A percentile compares a stretch with the other conserved stretches of the same genome.
Evolutionary conservation across 306 rosid species (phyloP).

Genomic region (Dicorynia guianensis): DNA sequence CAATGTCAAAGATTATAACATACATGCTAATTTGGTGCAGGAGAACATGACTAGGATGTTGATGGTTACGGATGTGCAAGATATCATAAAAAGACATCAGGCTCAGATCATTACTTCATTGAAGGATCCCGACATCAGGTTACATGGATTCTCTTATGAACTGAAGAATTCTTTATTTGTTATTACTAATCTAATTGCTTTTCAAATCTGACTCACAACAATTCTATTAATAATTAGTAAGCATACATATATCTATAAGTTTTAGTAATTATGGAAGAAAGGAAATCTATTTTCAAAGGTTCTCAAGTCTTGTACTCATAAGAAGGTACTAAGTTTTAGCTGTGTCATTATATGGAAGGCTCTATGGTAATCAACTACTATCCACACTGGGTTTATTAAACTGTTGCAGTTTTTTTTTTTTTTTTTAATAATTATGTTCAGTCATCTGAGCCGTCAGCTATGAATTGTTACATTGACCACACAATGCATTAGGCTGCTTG

Average conservation of each 20-base stretch:
- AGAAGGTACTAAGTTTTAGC: not conserved
- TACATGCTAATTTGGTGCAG: slow-evolving; percentile 60
- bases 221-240: slow-evolving; percentile 8
- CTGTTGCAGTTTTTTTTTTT: not conserved
- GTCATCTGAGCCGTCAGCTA: no score
- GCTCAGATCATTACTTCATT: slow-evolving; percentile 98
- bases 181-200: slow-evolving; percentile 25
- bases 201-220: slow-evolving; percentile 1
- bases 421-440: no score
- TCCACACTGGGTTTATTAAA: not conserved
- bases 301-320: not conserved
- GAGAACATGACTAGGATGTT: slow-evolving; percentile 99
- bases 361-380: not conserved
- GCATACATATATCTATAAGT: not conserved
- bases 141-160: slow-evolving; percentile 40
- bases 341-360: not conserved
- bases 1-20: slow-evolving; percentile 38
- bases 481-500: not conserved
- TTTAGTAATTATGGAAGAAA: slow-evolving; percentile 15
- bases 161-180: slow-evolving; percentile 33
- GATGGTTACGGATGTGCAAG: slow-evolving; percentile 99
- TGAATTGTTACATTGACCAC: not conserved
- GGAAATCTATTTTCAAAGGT: slow-evolving; percentile 14
- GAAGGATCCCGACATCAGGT: slow-evolving; percentile 99
- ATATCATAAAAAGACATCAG: slow-evolving; percentile 95